Evolutionary conservation across 2,329 filamentous ascomycete species (phyloP), one percentile per base, ranked within the genome.

Genomic region (Diplocarpon rosae): DNA sequence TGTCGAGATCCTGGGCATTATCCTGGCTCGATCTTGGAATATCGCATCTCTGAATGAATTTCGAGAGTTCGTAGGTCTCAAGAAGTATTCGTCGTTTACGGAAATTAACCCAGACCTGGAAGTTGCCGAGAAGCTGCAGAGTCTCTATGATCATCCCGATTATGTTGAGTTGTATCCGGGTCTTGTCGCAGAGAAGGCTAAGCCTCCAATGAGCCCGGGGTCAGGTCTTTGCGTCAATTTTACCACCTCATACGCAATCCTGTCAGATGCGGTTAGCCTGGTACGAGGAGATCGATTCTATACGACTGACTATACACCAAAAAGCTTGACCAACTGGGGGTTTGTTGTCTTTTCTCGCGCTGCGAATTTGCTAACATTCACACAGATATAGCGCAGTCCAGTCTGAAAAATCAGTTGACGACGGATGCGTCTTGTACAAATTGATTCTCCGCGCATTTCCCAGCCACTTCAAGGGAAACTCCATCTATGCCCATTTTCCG

Each of bases 391-490:
- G 53, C 43, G 82, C 87, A 59, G 82, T 76, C 3, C 72, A 83
- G 15, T 85, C 81, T 45, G 84, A 93, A 54, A 65, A 80, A 16
- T 76, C 73, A 47, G 65, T 90, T 52, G 84, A 92, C 63, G 80
- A 92, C 59, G 86, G 87, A 37, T 87, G 83, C 54, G 77, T 88
- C 11, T 85, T 90, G 64, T 88, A 89, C 69, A 93, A 92, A 68
- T 72, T 93, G 30, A 82, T 89, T 60, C 69, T 85, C 30, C 75
- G 82, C 5, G 83, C 85, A 0, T 87, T 93, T 69, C 87, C 86
- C 1, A 73, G 83, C 52, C 82, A 87, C 65, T 90, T 89, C 71
- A 77, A 76, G 59, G 65, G 71, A 15, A 80, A 92, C 66, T 88
- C 83, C 0, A 78, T 89, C 43, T 93, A 90, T 52, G 85, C 83